Conservation (phyloP, 2,329 filamentous ascomycete genomes). For the Colletotrichum endophyticum region DNA sequence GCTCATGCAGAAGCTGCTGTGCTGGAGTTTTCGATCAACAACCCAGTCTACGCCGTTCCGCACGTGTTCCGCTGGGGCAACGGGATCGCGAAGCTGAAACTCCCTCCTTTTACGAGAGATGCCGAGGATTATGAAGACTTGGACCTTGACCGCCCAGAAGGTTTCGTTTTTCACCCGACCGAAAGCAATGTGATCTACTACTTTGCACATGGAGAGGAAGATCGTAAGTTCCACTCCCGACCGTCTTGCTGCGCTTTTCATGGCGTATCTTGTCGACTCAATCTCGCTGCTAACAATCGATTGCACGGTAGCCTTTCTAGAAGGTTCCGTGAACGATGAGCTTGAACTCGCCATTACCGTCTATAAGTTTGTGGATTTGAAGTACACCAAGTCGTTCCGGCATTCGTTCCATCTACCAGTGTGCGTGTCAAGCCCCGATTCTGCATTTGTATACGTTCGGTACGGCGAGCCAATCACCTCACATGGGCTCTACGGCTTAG, state of each 20-base stretch:
- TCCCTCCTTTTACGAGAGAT: background rate
- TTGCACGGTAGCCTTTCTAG: too few species aligned
- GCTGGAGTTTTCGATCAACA: background rate
- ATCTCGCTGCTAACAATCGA: background rate
- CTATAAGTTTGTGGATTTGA: too few species aligned
- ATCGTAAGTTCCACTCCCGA: background rate
- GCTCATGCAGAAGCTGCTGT: background rate
- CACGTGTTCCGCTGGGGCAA: background rate
- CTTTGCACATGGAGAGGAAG: background rate
- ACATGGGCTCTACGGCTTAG: background rate
- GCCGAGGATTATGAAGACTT: too few species aligned
- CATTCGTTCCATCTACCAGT: too few species aligned
- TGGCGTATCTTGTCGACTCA: accelerated
- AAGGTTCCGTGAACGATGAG: accelerated
- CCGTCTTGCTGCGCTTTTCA: too few species aligned
- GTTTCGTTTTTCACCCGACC: background rate
- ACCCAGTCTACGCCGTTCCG: background rate
- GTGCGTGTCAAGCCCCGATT: too few species aligned
- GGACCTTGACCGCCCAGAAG: background rate
- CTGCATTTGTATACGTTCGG: too few species aligned
- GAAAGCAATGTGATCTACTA: background rate
- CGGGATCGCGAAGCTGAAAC: background rate
- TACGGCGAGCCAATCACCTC: background rate
- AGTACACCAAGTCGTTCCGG: too few species aligned
- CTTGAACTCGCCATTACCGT: too few species aligned